Percentiles rank a stretch among this genome's conserved stretches.
phyloP scores from a whole-genome alignment of 495 filamentous ascomycete genomes.

The Acidiella bohemica region DNA sequence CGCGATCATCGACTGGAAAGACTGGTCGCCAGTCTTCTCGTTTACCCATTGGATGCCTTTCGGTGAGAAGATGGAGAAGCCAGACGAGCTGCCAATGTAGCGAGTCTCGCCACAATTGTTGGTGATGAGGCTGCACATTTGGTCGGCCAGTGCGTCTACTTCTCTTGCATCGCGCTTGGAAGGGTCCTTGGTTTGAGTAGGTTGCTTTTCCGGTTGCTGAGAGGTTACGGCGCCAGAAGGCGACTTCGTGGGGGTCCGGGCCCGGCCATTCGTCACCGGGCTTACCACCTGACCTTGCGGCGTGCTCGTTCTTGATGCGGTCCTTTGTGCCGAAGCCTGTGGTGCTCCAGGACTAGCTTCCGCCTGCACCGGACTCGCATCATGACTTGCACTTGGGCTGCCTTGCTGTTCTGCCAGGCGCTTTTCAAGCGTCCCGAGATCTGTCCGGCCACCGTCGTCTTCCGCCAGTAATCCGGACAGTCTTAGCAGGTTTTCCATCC shows the following conservation, averaged over 20 bases:
- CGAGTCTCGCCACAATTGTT: constrained; percentile 91
- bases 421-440: constrained; percentile 77
- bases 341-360: neutral
- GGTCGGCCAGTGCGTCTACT: constrained; percentile 83
- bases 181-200: constrained; percentile 1
- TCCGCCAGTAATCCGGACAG: constrained; percentile 79
- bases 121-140: constrained; percentile 99
- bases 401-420: constrained; percentile 55
- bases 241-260: neutral
- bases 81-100: constrained; percentile 95
- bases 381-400: constrained; percentile 20
- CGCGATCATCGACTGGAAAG: constrained; percentile 93
- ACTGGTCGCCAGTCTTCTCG: constrained; percentile 86
- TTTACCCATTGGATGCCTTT: constrained; percentile 99
- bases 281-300: neutral
- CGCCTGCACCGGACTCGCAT: neutral
- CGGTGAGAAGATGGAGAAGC: constrained; percentile 95
- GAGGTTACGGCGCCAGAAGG: neutral
- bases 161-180: constrained; percentile 38
- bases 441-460: constrained; percentile 74
- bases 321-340: neutral
- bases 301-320: neutral
- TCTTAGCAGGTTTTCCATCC: constrained; percentile 84
- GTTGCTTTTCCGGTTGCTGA: neutral
- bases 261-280: neutral